Percentiles rank a stretch among this genome's conserved stretches.
These are phyloP conservation scores for Hirschioporus abietinus DNA, from an alignment of 768 basidiomycete genomes.

Conservation along the genomic window DNA sequence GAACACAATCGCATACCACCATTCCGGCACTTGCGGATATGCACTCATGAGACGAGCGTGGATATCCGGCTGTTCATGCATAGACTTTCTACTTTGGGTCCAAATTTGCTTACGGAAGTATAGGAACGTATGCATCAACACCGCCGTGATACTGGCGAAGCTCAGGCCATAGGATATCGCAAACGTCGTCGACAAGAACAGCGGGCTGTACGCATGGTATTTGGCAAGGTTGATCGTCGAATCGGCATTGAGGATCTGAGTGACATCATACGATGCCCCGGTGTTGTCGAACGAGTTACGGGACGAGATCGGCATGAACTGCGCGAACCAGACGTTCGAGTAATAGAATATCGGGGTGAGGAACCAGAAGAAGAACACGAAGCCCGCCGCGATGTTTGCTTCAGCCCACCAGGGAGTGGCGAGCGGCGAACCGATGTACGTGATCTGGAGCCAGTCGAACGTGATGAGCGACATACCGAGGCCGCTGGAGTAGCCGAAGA, in stretches of 20 bases:
- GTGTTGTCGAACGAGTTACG: slow-evolving; percentile 39
- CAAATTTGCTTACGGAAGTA: slow-evolving; percentile 56
- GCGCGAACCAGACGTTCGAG: slow-evolving; percentile 33
- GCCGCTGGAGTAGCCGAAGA: slow-evolving; percentile 36
- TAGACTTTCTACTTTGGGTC: slow-evolving; percentile 41
- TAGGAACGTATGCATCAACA: slow-evolving; percentile 37
- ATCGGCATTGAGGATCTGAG: slow-evolving; percentile 29
- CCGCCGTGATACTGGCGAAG: slow-evolving; percentile 39
- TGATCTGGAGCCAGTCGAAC: slow-evolving; percentile 31
- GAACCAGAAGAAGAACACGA: slow-evolving; percentile 71
- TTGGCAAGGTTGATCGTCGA: slow-evolving; percentile 27
- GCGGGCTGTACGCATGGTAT: slow-evolving; percentile 34
- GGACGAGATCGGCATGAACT: slow-evolving; percentile 35
- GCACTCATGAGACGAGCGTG: slow-evolving; percentile 54
- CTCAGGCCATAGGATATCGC: slow-evolving; percentile 23
- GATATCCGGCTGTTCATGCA: slow-evolving; percentile 54
- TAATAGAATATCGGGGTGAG: slow-evolving; percentile 32
- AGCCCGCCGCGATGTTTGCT: slow-evolving; percentile 59
- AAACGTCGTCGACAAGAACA: slow-evolving; percentile 31
- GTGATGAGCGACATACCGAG: slow-evolving; percentile 31
- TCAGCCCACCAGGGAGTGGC: slow-evolving; percentile 83
- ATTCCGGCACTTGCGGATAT: slow-evolving; percentile 56
- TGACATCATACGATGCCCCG: slow-evolving; percentile 36
- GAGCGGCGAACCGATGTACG: slow-evolving; percentile 66
- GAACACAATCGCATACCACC: slow-evolving; percentile 45